Evolutionary conservation across 805 yeast genomes (phyloP).

Genomic region (Barnettozyma wickerhamii): DNA sequence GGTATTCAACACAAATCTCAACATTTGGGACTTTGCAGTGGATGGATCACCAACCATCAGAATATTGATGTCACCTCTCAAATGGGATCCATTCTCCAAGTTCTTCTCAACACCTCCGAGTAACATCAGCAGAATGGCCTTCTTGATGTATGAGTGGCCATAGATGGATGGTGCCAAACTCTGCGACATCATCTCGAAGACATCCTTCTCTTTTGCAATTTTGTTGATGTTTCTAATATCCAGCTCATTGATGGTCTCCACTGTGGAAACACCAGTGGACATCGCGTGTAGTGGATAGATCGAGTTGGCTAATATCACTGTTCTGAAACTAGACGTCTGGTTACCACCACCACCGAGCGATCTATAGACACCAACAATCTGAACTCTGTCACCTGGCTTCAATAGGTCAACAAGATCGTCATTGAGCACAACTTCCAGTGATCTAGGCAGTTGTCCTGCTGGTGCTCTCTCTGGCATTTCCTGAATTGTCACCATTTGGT

Average conservation of each 20-base stretch:
- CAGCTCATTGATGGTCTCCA: conserved; percentile 63
- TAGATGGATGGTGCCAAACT: conserved; percentile 95
- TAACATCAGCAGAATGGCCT: conserved; percentile 85
- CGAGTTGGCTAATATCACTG: conserved; percentile 84
- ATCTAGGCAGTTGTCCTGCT: conserved; percentile 94
- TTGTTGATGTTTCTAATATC: conserved; percentile 86
- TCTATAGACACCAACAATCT: conserved; percentile 89
- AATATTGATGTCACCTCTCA: conserved; percentile 95
- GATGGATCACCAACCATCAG: conserved; percentile 99
- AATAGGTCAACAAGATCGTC: conserved; percentile 90
- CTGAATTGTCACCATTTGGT: conserved; percentile 88
- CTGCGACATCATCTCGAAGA: conserved; percentile 75
- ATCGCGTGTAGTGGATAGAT: conserved; percentile 85
- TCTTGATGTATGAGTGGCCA: conserved; percentile 87
- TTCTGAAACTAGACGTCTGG: conserved; percentile 64
- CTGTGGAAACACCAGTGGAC: conserved; percentile 77
- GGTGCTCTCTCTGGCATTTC: conserved; percentile 99
- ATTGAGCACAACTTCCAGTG: conserved; percentile 87
- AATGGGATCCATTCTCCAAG: conserved; percentile 89
- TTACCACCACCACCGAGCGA: conserved; percentile 72
- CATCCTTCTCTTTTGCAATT: conserved; percentile 61
- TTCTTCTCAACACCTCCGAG: conserved; percentile 95
- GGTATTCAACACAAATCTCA: conserved; percentile 90
- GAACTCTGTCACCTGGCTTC: conserved; percentile 96
- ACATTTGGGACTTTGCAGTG: conserved; percentile 94